Base-by-base conservation (phyloP, 192 early-diverging fungal genomes). In the Radiomyces spectabilis region DNA sequence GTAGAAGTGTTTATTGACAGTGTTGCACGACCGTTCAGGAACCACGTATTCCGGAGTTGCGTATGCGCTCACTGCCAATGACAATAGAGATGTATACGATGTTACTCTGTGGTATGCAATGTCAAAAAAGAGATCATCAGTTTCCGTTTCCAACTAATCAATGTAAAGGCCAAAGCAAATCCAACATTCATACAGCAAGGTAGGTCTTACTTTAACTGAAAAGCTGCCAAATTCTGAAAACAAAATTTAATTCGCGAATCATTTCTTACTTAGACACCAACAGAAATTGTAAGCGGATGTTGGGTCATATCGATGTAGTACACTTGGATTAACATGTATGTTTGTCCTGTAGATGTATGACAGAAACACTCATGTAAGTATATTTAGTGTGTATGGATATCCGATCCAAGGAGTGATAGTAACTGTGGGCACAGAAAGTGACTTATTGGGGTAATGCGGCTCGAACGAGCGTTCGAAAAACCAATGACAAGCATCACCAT, bases 31-130 rank as follows among this genome's bases (percentile, higher is more conserved):
- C 25, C 19, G n/a, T 47, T 57, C 61, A 69, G 74, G 74, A 24
- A 76, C 74, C 29, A 76, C 74, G 2, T 76, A 72, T 51, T 72
- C 66, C 18, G 74, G 74, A 21, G 66, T 59, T 25, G 66, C 70
- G 8, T 72, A 63, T 53, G 55, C 59, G 6, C 57, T 69, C 44
- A 66, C 49, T 18, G 59, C 58, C n/a, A 55, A 59, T 18, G 67
- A 69, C 15, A 53, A 46, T 18, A n/a, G n/a, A n/a, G 70, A 72
- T 43, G 60, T 76, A 4, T 32, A 57, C n/a, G 67, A 70, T 45
- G 69, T 69, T 59, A 62, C 55, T 6, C 56, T 51, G 16, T 74
- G 76, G 72, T 74, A 64, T 45, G 34, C 8, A 31, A 25, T 30
- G 25, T 34, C 13, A 50, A n/a, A 32, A 10, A 7, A 24, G 8